phyloP scores from a whole-genome alignment of 2,329 filamentous ascomycete species.

The Aspergillus arachidicola region DNA sequence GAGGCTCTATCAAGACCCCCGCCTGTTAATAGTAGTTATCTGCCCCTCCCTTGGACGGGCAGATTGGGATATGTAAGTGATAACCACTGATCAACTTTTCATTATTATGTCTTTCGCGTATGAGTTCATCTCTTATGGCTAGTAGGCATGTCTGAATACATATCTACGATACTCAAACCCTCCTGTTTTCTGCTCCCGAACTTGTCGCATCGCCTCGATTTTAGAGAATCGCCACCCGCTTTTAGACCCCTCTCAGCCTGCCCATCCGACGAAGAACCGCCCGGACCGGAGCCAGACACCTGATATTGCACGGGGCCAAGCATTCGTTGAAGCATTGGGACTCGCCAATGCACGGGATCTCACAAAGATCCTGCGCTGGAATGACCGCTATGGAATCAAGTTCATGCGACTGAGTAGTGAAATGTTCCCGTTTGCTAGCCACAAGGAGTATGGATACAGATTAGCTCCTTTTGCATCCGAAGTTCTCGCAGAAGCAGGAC shows the following conservation, averaged over 20 bases:
- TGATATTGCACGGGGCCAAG: constrained; percentile 66
- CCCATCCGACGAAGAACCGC: constrained; percentile 82
- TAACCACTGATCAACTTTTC: neutral
- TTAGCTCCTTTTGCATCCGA: constrained; percentile 81
- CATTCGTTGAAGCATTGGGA: constrained; percentile 75
- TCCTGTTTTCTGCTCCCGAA: constrained; percentile 86
- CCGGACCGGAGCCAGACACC: constrained; percentile 74
- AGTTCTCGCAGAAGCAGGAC: constrained; percentile 73
- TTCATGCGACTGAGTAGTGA: constrained; percentile 92
- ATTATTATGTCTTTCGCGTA: neutral
- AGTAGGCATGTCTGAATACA: constrained; percentile 83
- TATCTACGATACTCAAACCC: constrained; percentile 81
- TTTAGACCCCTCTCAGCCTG: constrained; percentile 71
- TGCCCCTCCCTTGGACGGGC: constrained; percentile 89
- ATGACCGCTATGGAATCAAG: constrained; percentile 85
- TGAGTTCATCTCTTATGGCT: constrained; percentile 8
- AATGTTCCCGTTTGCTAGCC: constrained; percentile 96
- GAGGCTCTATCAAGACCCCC: constrained; percentile 66
- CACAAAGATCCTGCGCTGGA: constrained; percentile 85
- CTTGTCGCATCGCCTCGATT: constrained; percentile 88
- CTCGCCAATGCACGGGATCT: constrained; percentile 83
- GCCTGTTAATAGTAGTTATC: constrained; percentile 77
- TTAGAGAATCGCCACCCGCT: constrained; percentile 85
- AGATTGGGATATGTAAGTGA: constrained; percentile 78
- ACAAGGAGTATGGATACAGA: constrained; percentile 82